These are phyloP conservation scores for Hyphopichia homilentoma DNA, from an alignment of 805 yeast species.

Conservation along the genomic window DNA sequence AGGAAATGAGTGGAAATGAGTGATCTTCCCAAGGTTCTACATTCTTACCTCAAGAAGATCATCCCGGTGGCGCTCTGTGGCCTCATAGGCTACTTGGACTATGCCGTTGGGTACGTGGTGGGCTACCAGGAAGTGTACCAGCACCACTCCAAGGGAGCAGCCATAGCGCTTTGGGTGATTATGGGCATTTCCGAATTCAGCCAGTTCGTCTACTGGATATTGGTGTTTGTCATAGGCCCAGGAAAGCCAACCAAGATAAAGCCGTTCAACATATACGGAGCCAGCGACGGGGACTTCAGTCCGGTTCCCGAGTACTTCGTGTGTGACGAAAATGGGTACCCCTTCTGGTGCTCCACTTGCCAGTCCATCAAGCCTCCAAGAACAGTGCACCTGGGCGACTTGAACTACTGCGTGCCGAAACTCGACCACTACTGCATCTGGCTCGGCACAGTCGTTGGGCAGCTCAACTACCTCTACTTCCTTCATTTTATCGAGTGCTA, in stretches of 20 bases:
- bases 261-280: conserved; percentile 30
- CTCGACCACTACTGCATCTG: conserved; percentile 86
- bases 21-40: too few species aligned
- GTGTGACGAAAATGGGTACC: conserved; percentile 72
- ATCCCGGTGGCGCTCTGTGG: conserved; percentile 27
- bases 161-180: conserved; percentile 35
- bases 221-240: conserved; percentile 51
- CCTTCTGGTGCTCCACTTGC: conserved; percentile 72
- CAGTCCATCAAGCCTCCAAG: conserved; percentile 62
- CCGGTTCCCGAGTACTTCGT: conserved; percentile 56
- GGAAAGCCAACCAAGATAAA: conserved; percentile 42
- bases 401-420: conserved; percentile 57
- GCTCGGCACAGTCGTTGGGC: conserved; percentile 72
- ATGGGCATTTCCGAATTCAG: conserved; percentile 17
- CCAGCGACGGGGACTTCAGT: conserved; percentile 13
- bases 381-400: conserved; percentile 62
- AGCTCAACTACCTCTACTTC: conserved; percentile 58
- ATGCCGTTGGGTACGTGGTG: conserved; percentile 41
- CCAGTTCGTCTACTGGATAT: conserved; percentile 38
- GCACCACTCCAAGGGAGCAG: conserved; percentile 26
- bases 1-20: too few species aligned
- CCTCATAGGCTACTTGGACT: conserved; percentile 38
- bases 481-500: conserved; percentile 45
- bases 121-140: conserved; percentile 37
- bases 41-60: conserved; percentile 13